Evolutionary conservation across 2,329 filamentous ascomycete genomes (phyloP), one percentile per base, ranked within the genome.

Genomic region (Colletotrichum sp.): DNA sequence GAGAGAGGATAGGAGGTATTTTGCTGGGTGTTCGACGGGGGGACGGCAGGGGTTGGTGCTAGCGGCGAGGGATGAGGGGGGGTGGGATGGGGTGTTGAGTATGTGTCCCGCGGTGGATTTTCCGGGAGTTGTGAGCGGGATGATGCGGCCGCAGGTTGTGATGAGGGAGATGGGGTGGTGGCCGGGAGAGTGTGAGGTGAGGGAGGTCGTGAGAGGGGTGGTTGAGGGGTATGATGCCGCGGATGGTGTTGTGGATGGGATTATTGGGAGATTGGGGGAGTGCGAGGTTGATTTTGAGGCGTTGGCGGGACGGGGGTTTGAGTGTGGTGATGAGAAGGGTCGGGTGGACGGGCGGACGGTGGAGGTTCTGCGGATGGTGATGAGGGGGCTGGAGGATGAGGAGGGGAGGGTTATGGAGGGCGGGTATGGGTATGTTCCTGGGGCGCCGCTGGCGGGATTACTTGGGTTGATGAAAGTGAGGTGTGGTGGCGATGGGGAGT

Each of bases 41-140:
- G 91, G 91, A 1, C 84, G 91, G 1, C 90, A 93, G 83, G 91
- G 90, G 3, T 82, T 91, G 36, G 89, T 89, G 66, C 86, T 87
- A 9, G 87, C 89, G 0, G 87, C 92, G 78, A 79, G 83, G 21
- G 91, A 87, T 75, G 90, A 91, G 0, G 84, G 87, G 1, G 89
- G 91, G 76, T 92, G 91, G 71, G 90, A 92, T 69, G 90, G 90
- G n/a, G 86, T 91, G 21, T 81, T 92, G 4, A 89, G 88, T 6
- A 88, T 88, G 4, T 80, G 81, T 26, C 83, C 84, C 5, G 89
- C 89, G 15, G 77, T 84, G 6, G 80, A 83, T 69, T 62, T 70
- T 10, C 56, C 71, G 16, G 60, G 30, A 1, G 43, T 62, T 30
- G 48, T 60, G 34, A 16, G 52, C 3, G 24, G 55, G 21, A 10